Evolutionary conservation across 768 basidiomycete species (phyloP).

Genomic region (Hericium rajendrae): DNA sequence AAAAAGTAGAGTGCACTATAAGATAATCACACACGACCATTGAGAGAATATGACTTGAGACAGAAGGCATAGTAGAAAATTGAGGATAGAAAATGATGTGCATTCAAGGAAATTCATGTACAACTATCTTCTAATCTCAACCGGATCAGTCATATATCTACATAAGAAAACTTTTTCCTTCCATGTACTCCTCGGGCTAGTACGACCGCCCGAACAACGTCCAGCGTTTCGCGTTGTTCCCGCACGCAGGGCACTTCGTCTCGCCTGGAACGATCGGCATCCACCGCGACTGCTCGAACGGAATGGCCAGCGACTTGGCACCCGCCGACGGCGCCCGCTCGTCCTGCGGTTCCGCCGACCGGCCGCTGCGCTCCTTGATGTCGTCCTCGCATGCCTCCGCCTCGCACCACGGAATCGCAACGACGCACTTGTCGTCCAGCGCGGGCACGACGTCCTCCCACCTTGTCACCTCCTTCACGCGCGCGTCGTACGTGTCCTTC

Average conservation of each 20-base stretch:
- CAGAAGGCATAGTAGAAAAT: too few relatives aligned
- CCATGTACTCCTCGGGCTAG: constrained; percentile 19
- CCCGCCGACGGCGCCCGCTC: constrained; percentile 95
- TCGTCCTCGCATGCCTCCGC: constrained; percentile 89
- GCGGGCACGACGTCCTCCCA: constrained; percentile 94
- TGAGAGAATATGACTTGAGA: too few relatives aligned
- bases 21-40: too few relatives aligned
- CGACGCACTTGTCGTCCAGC: constrained; percentile 79
- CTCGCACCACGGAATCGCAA: constrained; percentile 96
- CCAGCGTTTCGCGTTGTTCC: constrained; percentile 85
- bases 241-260: constrained; percentile 88
- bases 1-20: too few relatives aligned
- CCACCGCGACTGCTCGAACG: constrained; percentile 86
- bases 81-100: too few relatives aligned
- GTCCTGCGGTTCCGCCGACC: constrained; percentile 82
- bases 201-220: constrained; percentile 93
- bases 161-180: too few relatives aligned
- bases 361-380: constrained; percentile 89
- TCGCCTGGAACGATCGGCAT: constrained; percentile 69
- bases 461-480: constrained; percentile 61
- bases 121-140: too few relatives aligned
- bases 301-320: constrained; percentile 94
- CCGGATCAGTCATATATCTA: too few relatives aligned
- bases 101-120: too few relatives aligned
- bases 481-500: constrained; percentile 58